Evolutionary conservation across 257 asterid genomes (phyloP).

Genomic region (Nicotiana benthamiana): DNA sequence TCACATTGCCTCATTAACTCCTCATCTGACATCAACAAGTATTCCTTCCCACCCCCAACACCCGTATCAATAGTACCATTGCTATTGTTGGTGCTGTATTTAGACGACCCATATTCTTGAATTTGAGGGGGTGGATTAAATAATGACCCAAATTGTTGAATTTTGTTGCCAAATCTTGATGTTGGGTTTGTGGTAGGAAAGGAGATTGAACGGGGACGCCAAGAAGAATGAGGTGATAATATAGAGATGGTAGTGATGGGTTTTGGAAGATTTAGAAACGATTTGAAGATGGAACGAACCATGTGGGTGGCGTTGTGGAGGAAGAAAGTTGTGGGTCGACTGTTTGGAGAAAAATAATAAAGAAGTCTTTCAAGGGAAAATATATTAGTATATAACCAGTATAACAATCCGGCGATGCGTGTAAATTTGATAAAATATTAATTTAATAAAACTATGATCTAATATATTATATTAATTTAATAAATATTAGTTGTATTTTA

Average conservation of each 20-base stretch:
- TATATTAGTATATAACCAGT: too few relatives aligned
- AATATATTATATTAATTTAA: too few relatives aligned
- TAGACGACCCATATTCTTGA: slow-evolving; percentile 10
- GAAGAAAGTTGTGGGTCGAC: background rate
- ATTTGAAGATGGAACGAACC: slow-evolving; percentile 37
- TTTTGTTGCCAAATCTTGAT: background rate
- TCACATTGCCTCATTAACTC: slow-evolving; percentile 82
- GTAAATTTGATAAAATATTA: too few relatives aligned
- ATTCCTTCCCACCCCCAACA: slow-evolving; percentile 37
- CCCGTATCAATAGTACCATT: slow-evolving; percentile 8
- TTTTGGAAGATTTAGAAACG: slow-evolving; percentile 33
- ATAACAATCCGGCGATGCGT: too few relatives aligned
- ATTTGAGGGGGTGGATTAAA: slow-evolving; percentile 11
- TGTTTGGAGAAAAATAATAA: background rate
- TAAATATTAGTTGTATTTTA: too few relatives aligned
- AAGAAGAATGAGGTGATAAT: slow-evolving; percentile 12
- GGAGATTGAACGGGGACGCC: slow-evolving; percentile 9
- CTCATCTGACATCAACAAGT: slow-evolving; percentile 64
- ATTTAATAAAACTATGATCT: too few relatives aligned
- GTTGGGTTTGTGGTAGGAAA: background rate
- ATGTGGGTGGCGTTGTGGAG: slow-evolving; percentile 11
- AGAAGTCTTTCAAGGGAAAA: background rate
- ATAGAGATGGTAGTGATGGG: slow-evolving; percentile 16
- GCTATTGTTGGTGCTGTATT: slow-evolving; percentile 18
- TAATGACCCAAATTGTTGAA: slow-evolving; percentile 6